These are phyloP conservation scores for Pichia sp. DNA, from an alignment of 1,139 yeast genomes.

Conservation along the genomic window DNA sequence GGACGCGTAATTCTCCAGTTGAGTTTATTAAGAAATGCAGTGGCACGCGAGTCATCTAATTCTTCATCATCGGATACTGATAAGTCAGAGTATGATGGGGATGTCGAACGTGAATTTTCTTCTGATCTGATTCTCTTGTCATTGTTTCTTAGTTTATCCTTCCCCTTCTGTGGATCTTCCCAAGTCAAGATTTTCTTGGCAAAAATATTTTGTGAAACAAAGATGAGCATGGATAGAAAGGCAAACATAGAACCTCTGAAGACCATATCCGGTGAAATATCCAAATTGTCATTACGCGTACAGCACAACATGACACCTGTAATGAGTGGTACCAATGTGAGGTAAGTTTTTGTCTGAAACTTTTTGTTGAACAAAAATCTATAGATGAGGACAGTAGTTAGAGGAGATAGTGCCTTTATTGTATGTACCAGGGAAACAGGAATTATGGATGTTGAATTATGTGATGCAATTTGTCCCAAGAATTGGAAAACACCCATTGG, in stretches of 20 bases:
- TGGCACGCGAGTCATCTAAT: slow-evolving; percentile 18
- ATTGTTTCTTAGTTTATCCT: no score
- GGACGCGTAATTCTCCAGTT: slow-evolving; percentile 24
- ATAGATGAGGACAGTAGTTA: slow-evolving; percentile 79
- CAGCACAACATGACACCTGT: slow-evolving; percentile 84
- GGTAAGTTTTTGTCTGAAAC: slow-evolving; percentile 61
- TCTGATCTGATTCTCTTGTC: no score
- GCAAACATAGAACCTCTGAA: slow-evolving; percentile 67
- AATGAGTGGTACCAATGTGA: slow-evolving; percentile 70
- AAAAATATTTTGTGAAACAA: slow-evolving; percentile 87
- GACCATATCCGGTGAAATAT: slow-evolving; percentile 30
- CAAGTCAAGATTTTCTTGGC: slow-evolving; percentile 73
- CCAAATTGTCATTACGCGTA: slow-evolving; percentile 33
- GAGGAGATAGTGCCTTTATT: slow-evolving; percentile 82
- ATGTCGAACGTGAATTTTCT: background rate
- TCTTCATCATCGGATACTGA: slow-evolving; percentile 2
- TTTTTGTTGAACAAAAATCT: slow-evolving; percentile 48
- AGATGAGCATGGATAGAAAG: slow-evolving; percentile 72
- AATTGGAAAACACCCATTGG: slow-evolving; percentile 95
- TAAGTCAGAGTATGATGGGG: background rate
- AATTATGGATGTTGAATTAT: slow-evolving; percentile 78
- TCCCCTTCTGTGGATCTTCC: slow-evolving; percentile 10
- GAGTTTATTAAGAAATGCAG: slow-evolving; percentile 21
- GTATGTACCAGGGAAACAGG: slow-evolving; percentile 93
- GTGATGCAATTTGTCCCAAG: slow-evolving; percentile 82